phyloP scores from a whole-genome alignment of 78 protist species.

The Dictyostelium intermedium region DNA sequence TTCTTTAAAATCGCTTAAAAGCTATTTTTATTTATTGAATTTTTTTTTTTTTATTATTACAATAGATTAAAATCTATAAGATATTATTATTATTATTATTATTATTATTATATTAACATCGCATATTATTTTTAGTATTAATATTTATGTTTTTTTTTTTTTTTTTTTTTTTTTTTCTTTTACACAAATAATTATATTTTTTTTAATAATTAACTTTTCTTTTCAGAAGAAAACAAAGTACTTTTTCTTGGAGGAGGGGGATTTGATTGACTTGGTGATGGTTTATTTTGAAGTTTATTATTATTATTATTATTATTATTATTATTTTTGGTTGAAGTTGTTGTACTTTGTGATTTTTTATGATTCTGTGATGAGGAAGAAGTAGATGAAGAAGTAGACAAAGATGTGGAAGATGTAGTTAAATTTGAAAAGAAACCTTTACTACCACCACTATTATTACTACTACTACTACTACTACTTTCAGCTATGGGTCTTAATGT shows the following conservation, averaged over 20 bases:
- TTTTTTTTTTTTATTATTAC: neutral
- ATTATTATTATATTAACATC: too few species aligned
- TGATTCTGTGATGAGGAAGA: neutral
- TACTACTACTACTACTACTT: neutral
- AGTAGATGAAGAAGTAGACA: neutral
- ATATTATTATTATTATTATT: too few species aligned
- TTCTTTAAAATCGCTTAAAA: too few species aligned
- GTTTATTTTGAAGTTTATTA: neutral
- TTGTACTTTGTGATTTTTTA: neutral
- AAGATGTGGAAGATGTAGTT: neutral
- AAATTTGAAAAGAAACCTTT: slow-evolving; percentile 11
- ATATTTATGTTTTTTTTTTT: too few species aligned
- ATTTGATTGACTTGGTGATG: neutral
- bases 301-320: too few species aligned
- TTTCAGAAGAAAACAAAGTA: neutral
- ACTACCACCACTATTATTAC: neutral
- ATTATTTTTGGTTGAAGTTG: neutral
- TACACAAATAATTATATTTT: too few species aligned
- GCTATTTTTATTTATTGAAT: too few species aligned
- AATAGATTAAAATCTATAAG: neutral
- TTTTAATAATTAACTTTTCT: neutral
- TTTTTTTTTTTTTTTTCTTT: too few species aligned
- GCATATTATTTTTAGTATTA: too few species aligned
- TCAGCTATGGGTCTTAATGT: neutral
- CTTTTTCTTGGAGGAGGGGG: neutral